Evolutionary conservation across 1,284 basidiomycete species (phyloP), one percentile per base, ranked within the genome.

Genomic region (Violaceomyces palustris): DNA sequence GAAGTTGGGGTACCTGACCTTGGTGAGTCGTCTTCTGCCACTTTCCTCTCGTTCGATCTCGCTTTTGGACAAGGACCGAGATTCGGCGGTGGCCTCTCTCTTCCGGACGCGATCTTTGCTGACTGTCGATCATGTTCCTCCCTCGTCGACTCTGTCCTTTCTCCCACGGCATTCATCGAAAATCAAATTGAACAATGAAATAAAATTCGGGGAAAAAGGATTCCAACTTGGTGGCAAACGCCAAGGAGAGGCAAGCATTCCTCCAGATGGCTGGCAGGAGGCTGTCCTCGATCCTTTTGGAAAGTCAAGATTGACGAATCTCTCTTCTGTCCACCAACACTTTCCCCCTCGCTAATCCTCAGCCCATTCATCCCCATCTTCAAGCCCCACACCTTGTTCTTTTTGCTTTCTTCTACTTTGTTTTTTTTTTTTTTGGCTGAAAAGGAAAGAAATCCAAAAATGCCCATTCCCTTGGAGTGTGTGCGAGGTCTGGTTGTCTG

Each of bases 261-360:
- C 47, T 67, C 9, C 62, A 67, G 33, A 64, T 67, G 61, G 47
- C 55, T 12, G 61, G 59, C 25, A 35, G 66, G 17, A 37, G 56
- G 3, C 34, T 68, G 2, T 45, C 64, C 12, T 48, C 45, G 24
- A 41, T 50, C 39, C 49, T 67, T n/a, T 49, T 57, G n/a, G 47
- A 51, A 1, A 42, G 32, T 8, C 32, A 38, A 18, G 31, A 11
- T 18, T 33, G 31, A 8, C 31, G 9, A 18, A 28, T 34, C 32
- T 34, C 32, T 12, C 11, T 34, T 18, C 19, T 18, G 25, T 17
- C n/a, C 22, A n/a, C 28, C 19, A 15, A 17, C 19, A 25, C 36
- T 24, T 23, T 38, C 5, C 35, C 18, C 35, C 7, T 36, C 15
- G 11, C 11, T 18, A 8, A 10, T 12, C 14, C 7, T 18, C 31